Base-by-base conservation (phyloP, 257 asterid species). In the Solanum chilense region DNA sequence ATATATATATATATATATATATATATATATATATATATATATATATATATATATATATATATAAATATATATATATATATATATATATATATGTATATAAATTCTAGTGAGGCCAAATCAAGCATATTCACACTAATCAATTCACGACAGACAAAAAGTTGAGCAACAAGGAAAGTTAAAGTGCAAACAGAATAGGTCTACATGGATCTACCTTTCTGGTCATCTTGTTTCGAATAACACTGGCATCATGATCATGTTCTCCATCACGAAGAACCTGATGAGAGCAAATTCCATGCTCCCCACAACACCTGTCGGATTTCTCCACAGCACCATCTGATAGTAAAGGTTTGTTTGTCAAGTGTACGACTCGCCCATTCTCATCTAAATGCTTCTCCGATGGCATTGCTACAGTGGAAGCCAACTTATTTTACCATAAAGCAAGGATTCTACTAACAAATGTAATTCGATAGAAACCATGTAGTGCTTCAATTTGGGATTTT, bases 191-290 rank as follows among this genome's bases (percentile, higher is more conserved):
- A 37, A 70, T 69, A 78, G 66, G 27, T 68, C 83, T 45, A 56
- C 73, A 88, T 29, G 21, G 16, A 75, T 88, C 71, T 86, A 93
- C 98, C 98, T 96, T 96, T 90, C 92, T 91, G 91, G 69, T 89
- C 91, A 96, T 91, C 91, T 91, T 96, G 87, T 87, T 91, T 25
- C 91, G 91, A 85, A 84, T 87, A 74, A 86, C 71, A 87, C 85
- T 82, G 69, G 91, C 85, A 80, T 89, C 91, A 84, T 87, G 88
- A 86, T 90, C 92, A 76, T 90, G 84, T 86, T 88, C 95, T 69
- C 96, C 91, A 89, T 92, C 93, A 86, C 85, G 93, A 88, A 95
- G 97, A 90, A 95, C 94, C 88, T 93, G 93, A 77, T 89, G 95
- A 86, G 94, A 90, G 84, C 95, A 95, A 85, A 95, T 94, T 69